Evolutionary conservation across 2,329 filamentous ascomycete genomes (phyloP), one percentile per base, ranked within the genome.

Genomic region (Hypoxylon sp.): DNA sequence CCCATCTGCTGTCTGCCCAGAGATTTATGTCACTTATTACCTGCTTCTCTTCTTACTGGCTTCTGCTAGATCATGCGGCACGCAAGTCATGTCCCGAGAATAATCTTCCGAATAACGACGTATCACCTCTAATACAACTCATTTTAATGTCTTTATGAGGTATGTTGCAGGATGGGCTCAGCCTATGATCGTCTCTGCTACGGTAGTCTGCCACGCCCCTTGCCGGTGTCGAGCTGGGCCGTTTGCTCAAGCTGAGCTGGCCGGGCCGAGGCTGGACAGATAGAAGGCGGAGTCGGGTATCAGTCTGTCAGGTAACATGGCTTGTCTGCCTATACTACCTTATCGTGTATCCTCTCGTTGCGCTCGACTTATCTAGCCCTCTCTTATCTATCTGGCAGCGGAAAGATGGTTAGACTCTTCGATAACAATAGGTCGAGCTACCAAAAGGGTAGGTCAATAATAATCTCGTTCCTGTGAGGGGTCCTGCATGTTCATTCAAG

Each of bases 21-120:
- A 37, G 23, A 43, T 45, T 38, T 17, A n/a, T 42, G 20, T 55
- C 42, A 45, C 17, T 49, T 48, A 37, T 55, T 45, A 57, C 42
- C 48, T 29, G 51, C 35, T 21, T 13, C 15, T 9, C 17, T 11
- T 29, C 27, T 29, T 29, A 29, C 27, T 29, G 27, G 41, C 43
- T 17, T 38, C 29, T 29, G 42, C 20, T n/a, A 15, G n/a, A 56
- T 37, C 21, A 45, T 52, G 43, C 48, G 52, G 37, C 48, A 45
- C 42, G 27, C 11, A 15, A 41, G 40, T 47, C n/a, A 35, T 8
- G 31, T 15, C 4, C 5, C 31, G 31, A 35, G n/a, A 7, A 15
- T 17, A 35, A 35, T 17, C n/a, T n/a, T 35, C 31, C n/a, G 29
- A 35, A 17, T 35, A 35, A 41, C 23, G 18, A 21, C 21, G 13